phyloP scores from a whole-genome alignment of 164 flowering plant species.

The Chloranthus sessilifolius region DNA sequence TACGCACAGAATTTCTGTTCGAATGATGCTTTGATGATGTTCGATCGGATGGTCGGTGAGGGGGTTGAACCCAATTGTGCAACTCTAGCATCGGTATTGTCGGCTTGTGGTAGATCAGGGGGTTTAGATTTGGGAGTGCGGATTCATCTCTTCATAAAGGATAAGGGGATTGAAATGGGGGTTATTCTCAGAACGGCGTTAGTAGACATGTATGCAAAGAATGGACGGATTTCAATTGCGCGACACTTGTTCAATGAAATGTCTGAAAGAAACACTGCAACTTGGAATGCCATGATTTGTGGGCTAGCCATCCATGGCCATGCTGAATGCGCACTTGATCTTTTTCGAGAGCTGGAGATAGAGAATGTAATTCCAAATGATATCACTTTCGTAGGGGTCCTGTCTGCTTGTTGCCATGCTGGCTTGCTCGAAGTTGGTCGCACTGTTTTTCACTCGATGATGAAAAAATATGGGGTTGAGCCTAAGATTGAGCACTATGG shows the following conservation, averaged over 20 bases:
- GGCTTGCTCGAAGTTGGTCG: slow-evolving; percentile 48
- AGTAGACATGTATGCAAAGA: slow-evolving; percentile 68
- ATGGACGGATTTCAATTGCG: slow-evolving; percentile 43
- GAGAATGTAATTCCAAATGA: slow-evolving; percentile 34
- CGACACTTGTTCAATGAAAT: slow-evolving; percentile 33
- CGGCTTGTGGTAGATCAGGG: slow-evolving; percentile 54
- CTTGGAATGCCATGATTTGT: slow-evolving; percentile 70
- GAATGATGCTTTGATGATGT: slow-evolving; percentile 44
- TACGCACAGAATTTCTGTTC: slow-evolving; percentile 45
- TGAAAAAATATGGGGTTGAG: slow-evolving; percentile 33
- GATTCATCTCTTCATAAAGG: slow-evolving; percentile 36
- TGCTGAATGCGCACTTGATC: slow-evolving; percentile 38
- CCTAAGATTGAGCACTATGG: slow-evolving; percentile 64
- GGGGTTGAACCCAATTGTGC: slow-evolving; percentile 47
- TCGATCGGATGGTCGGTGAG: slow-evolving; percentile 38
- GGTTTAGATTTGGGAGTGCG: slow-evolving; percentile 43
- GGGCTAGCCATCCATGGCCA: slow-evolving; percentile 64
- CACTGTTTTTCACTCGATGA: slow-evolving; percentile 44
- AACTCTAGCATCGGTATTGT: slow-evolving; percentile 51
- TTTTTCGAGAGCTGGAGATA: slow-evolving; percentile 31
- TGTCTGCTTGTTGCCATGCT: slow-evolving; percentile 70
- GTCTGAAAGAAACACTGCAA: slow-evolving; percentile 38
- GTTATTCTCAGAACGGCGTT: slow-evolving; percentile 63
- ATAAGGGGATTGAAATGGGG: slow-evolving; percentile 31
- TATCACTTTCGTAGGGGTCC: slow-evolving; percentile 48